Conservation (phyloP, 2,329 filamentous ascomycete genomes). For the Dactylellina cionopaga region DNA sequence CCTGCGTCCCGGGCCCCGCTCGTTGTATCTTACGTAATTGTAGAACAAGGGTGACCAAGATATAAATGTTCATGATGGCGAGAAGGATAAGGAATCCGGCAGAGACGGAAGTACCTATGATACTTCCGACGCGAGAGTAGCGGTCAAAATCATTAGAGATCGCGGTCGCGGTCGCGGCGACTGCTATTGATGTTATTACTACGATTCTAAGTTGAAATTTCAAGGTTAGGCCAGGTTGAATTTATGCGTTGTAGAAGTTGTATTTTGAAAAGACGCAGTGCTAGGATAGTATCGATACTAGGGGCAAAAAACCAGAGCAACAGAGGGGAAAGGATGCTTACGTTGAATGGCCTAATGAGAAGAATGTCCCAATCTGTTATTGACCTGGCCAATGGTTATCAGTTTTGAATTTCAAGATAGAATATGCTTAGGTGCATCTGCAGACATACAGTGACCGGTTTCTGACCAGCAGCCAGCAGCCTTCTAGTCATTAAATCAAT, state of each 20-base stretch:
- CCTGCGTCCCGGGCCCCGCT: constrained; percentile 66
- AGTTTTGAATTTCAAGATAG: not conserved
- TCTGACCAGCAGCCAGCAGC: constrained; percentile 83
- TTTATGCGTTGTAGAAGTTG: constrained; percentile 57
- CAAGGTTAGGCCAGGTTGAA: not conserved
- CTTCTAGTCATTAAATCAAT: constrained; percentile 96
- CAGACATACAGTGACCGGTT: constrained; percentile 75
- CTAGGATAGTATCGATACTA: constrained; percentile 30
- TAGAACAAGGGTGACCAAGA: constrained; percentile 79
- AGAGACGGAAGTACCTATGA: constrained; percentile 88
- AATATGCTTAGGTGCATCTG: not conserved
- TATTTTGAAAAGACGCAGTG: not conserved
- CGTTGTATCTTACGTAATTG: constrained; percentile 72
- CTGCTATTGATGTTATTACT: constrained; percentile 86
- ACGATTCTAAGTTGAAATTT: constrained; percentile 69
- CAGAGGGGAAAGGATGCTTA: constrained; percentile 56
- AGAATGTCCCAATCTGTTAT: constrained; percentile 78
- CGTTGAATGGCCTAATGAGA: constrained; percentile 92
- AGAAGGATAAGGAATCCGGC: constrained; percentile 84
- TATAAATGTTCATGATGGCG: constrained; percentile 84
- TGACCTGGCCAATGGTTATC: not conserved
- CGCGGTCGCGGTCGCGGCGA: constrained; percentile 88
- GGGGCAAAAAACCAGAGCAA: not conserved
- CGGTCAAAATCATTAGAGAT: constrained; percentile 81
- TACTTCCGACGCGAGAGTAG: constrained; percentile 82